A percentile compares a stretch with the other conserved stretches of the same genome.
These are phyloP conservation scores for Sphagnum magellanicum DNA, from an alignment of 228 moss, liverwort and hornwort species.

Conservation along the genomic window DNA sequence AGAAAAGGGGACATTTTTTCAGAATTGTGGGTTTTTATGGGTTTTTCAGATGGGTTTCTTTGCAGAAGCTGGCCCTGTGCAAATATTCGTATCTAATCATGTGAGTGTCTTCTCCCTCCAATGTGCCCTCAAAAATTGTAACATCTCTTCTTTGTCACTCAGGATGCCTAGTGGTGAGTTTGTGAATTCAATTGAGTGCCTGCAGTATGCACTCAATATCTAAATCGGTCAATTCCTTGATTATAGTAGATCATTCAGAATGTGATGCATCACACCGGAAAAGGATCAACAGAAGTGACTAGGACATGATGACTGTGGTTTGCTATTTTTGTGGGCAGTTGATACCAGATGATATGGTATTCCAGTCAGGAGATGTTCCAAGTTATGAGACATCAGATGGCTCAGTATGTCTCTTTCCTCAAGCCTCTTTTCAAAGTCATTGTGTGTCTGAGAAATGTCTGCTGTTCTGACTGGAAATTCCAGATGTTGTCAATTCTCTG, in stretches of 20 bases:
- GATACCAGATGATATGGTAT: conserved; percentile 90
- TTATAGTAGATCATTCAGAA: too few species aligned
- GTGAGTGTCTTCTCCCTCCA: conserved; percentile 24
- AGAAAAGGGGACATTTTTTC: too few species aligned
- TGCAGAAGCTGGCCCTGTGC: conserved; percentile 86
- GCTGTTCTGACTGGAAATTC: not conserved
- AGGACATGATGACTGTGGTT: too few species aligned
- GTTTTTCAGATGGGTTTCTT: conserved; percentile 80
- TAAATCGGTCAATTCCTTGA: too few species aligned
- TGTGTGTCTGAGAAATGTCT: too few species aligned
- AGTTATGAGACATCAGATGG: conserved; percentile 86
- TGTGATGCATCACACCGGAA: not conserved
- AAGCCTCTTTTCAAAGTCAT: not conserved
- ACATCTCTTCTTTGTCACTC: too few species aligned
- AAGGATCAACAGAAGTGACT: not conserved
- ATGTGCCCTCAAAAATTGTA: not conserved
- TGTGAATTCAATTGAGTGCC: too few species aligned
- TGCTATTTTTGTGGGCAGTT: conserved; percentile 22
- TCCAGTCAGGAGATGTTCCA: conserved; percentile 79
- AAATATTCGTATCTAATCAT: conserved; percentile 86
- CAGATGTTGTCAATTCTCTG: not conserved
- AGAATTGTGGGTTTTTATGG: too few species aligned
- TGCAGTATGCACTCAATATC: too few species aligned
- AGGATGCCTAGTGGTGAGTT: too few species aligned
- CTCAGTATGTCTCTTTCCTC: conserved; percentile 32